These are phyloP conservation scores for Fusarium dimerum DNA, from an alignment of 2,329 filamentous ascomycete species.

Conservation along the genomic window DNA sequence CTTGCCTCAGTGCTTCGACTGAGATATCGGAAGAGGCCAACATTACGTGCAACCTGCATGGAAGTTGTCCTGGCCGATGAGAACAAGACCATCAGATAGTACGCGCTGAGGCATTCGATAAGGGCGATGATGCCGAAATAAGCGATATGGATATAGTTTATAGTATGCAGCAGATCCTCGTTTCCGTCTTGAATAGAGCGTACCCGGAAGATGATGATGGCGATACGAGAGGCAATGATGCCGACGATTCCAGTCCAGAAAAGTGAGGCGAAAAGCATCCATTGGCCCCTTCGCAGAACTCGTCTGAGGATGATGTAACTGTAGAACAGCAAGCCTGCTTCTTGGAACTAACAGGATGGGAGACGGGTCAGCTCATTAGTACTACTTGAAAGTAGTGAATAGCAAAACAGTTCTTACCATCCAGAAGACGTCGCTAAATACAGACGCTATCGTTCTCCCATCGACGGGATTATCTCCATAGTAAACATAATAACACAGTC, in stretches of 20 bases:
- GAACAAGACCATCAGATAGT: slow-evolving; percentile 40
- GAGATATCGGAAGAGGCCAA: slow-evolving; percentile 39
- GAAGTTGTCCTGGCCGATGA: slow-evolving; percentile 27
- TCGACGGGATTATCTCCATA: slow-evolving; percentile 29
- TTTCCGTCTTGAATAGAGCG: slow-evolving; percentile 29
- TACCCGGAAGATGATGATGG: slow-evolving; percentile 36
- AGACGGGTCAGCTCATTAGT: background rate
- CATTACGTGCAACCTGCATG: slow-evolving; percentile 26
- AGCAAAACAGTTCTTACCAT: slow-evolving; percentile 29
- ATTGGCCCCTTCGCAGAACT: slow-evolving; percentile 43
- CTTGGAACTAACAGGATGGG: slow-evolving; percentile 36
- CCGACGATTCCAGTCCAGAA: slow-evolving; percentile 58
- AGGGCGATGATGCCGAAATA: slow-evolving; percentile 42
- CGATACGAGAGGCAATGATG: slow-evolving; percentile 49
- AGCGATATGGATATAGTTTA: slow-evolving; percentile 41
- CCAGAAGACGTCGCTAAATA: slow-evolving; percentile 41
- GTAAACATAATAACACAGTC: slow-evolving; percentile 43
- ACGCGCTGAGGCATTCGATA: slow-evolving; percentile 40
- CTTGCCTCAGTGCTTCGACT: slow-evolving; percentile 40
- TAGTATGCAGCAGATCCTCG: slow-evolving; percentile 25
- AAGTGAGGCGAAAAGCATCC: slow-evolving; percentile 48
- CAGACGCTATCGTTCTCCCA: slow-evolving; percentile 34
- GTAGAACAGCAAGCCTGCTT: slow-evolving; percentile 45
- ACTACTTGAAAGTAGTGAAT: background rate
- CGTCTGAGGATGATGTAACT: slow-evolving; percentile 54